A percentile compares a stretch with the other conserved stretches of the same genome.
Evolutionary conservation across 2,329 filamentous ascomycete genomes (phyloP).

Genomic region (Pyrenophora tritici-repentis): DNA sequence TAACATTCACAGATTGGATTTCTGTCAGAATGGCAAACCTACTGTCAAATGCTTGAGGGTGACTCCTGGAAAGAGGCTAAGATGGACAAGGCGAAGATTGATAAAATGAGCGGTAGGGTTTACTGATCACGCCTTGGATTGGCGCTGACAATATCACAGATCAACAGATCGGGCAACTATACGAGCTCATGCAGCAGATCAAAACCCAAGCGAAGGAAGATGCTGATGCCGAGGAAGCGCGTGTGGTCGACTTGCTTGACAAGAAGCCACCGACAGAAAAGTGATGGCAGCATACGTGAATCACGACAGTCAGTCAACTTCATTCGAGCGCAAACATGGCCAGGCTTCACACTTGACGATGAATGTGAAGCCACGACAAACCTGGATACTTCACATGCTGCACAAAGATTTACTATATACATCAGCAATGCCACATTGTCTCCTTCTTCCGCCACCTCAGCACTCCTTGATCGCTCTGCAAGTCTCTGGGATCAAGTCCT

Average conservation of each 20-base stretch:
- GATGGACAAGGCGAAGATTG: constrained; percentile 80
- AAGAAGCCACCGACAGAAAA: constrained; percentile 35
- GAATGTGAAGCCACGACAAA: constrained; percentile 11
- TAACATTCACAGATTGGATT: constrained; percentile 77
- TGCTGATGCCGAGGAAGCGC: constrained; percentile 44
- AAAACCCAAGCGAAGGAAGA: constrained; percentile 57
- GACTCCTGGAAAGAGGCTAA: constrained; percentile 83
- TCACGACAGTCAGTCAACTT: constrained; percentile 8
- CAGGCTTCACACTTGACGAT: constrained; percentile 14
- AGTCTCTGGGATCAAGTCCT: neutral
- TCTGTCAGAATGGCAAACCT: constrained; percentile 93
- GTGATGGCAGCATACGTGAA: constrained; percentile 23
- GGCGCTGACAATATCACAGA: constrained; percentile 58
- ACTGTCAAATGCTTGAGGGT: constrained; percentile 89
- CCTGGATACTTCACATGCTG: constrained; percentile 14
- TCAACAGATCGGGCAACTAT: constrained; percentile 90
- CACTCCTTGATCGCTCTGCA: neutral
- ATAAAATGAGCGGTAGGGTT: constrained; percentile 90
- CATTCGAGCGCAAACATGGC: constrained; percentile 16
- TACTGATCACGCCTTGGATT: neutral
- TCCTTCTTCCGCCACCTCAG: constrained; percentile 3
- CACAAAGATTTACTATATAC: constrained; percentile 27
- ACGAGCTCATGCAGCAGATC: constrained; percentile 90
- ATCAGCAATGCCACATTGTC: constrained; percentile 16
- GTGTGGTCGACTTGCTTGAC: constrained; percentile 37